Evolutionary conservation across 306 rosid genomes (phyloP).

Genomic region (Inga laurina): DNA sequence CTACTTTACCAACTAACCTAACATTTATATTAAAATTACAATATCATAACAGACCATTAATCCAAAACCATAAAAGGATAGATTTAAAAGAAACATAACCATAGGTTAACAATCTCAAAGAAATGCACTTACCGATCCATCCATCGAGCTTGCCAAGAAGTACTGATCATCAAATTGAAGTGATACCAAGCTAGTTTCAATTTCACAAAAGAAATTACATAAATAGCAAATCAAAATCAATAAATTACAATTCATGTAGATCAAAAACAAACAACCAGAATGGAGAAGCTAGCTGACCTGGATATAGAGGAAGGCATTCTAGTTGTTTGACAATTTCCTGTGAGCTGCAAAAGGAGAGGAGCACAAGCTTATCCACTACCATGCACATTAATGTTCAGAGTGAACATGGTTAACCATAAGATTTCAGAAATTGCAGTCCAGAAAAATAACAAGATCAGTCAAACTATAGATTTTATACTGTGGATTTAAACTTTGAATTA

Average conservation of each 20-base stretch:
- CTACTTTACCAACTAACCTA: too few relatives aligned
- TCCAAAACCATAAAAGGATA: slow-evolving; percentile 15
- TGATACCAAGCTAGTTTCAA: slow-evolving; percentile 61
- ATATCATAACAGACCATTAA: slow-evolving; percentile 1
- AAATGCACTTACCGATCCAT: slow-evolving; percentile 78
- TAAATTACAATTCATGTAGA: neutral
- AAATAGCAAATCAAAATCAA: slow-evolving; percentile 20
- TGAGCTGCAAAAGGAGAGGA: slow-evolving; percentile 50
- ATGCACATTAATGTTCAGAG: neutral
- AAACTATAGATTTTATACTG: neutral
- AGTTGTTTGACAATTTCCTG: slow-evolving; percentile 57
- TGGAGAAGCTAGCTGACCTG: slow-evolving; percentile 49
- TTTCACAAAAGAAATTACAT: slow-evolving; percentile 30
- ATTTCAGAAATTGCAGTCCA: neutral
- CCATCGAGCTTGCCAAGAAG: slow-evolving; percentile 96
- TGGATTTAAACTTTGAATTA: neutral
- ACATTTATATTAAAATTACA: too few relatives aligned
- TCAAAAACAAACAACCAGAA: slow-evolving; percentile 22
- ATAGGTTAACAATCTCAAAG: slow-evolving; percentile 12
- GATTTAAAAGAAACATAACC: neutral
- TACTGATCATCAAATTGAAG: slow-evolving; percentile 82
- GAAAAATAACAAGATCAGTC: slow-evolving; percentile 4
- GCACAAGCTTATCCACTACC: slow-evolving; percentile 31
- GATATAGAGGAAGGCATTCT: slow-evolving; percentile 86
- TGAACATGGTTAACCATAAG: slow-evolving; percentile 5